Conservation (phyloP, 306 rosid genomes). For the Malus fusca region DNA sequence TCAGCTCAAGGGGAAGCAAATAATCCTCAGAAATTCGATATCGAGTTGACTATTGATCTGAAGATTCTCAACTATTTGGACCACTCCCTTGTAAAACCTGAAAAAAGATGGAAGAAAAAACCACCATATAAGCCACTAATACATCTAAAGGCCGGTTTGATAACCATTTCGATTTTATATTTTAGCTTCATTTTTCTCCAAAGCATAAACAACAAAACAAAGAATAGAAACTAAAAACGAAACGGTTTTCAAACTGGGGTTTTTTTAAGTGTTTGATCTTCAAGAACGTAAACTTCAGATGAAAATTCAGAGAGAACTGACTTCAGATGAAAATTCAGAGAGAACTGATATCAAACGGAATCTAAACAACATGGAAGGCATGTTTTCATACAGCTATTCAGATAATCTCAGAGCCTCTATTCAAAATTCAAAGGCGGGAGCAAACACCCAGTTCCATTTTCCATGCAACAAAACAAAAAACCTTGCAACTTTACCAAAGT, state of each 20-base stretch:
- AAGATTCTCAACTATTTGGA: background rate
- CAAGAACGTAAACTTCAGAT: background rate
- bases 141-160: too few relatives aligned
- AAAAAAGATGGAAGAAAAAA: background rate
- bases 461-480: background rate
- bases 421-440: background rate
- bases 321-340: background rate
- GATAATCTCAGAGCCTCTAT: background rate
- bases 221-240: background rate
- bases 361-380: background rate
- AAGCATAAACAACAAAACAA: background rate
- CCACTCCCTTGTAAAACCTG: conserved; percentile 24
- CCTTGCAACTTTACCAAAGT: background rate
- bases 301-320: background rate
- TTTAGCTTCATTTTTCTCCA: background rate
- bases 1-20: background rate
- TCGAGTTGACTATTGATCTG: conserved; percentile 18
- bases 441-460: background rate
- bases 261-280: background rate
- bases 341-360: conserved; percentile 2
- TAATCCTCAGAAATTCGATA: background rate
- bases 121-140: background rate
- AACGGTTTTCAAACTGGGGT: background rate
- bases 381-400: background rate
- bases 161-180: background rate